A percentile compares a stretch with the other conserved stretches of the same genome.
Conservation (phyloP, 495 filamentous ascomycete species). For the Aspergillus kassunensis region DNA sequence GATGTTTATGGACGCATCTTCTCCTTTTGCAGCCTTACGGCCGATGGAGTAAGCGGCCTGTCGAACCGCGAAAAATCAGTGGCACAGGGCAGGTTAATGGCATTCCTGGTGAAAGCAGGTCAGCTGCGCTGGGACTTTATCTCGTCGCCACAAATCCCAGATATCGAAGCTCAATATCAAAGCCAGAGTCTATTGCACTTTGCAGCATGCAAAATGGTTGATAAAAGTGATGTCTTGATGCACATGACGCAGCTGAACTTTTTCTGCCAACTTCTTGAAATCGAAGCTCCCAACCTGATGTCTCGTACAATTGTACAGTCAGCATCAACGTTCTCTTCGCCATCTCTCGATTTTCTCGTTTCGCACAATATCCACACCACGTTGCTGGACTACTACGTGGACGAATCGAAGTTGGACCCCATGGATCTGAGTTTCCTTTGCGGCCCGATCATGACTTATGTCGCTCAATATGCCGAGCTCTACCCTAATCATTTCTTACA, state of each 20-base stretch:
- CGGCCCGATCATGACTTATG: conserved; percentile 53
- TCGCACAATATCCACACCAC: conserved; percentile 46
- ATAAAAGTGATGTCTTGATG: conserved; percentile 72
- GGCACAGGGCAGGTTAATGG: conserved; percentile 72
- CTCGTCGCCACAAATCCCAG: conserved; percentile 52
- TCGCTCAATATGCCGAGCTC: conserved; percentile 50
- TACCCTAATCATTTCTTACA: conserved; percentile 54
- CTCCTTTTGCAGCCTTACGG: conserved; percentile 52
- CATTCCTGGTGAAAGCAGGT: conserved; percentile 64
- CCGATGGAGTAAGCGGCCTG: conserved; percentile 36
- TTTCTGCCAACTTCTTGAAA: conserved; percentile 59
- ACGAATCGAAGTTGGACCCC: conserved; percentile 48
- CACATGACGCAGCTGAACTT: conserved; percentile 76
- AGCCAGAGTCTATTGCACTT: conserved; percentile 66
- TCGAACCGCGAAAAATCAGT: conserved; percentile 64
- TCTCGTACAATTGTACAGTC: conserved; percentile 32
- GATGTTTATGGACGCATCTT: conserved; percentile 65
- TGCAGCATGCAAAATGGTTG: conserved; percentile 69
- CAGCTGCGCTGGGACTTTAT: conserved; percentile 60
- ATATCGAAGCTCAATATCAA: conserved; percentile 55
- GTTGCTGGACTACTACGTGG: conserved; percentile 49
- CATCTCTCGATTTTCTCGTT: conserved; percentile 54
- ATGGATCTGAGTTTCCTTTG: conserved; percentile 50
- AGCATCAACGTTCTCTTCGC: conserved; percentile 43
- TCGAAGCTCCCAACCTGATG: conserved; percentile 35